Evolutionary conservation across 106 monocot species (phyloP), one percentile per base, ranked within the genome.

Genomic region (Narthecium ossifragum): DNA sequence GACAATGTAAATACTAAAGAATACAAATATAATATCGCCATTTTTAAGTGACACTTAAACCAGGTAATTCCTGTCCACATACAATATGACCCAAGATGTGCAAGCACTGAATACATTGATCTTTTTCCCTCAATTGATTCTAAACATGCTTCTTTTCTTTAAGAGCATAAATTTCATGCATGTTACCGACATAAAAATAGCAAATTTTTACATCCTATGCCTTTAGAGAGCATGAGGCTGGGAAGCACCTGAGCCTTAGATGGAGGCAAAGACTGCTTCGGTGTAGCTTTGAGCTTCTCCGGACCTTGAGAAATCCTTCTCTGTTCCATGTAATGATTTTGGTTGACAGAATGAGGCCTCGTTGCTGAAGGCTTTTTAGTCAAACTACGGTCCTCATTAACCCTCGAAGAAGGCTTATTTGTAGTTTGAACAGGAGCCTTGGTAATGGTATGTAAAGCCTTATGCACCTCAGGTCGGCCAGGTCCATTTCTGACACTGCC

Each of bases 391-490:
- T 52, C 69, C 37, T 53, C 75, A 15, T 22, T 6, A 61, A 36
- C 30, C 29, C 60, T 73, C 7, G 66, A 14, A 68, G 64, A 51
- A 59, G 69, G 53, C 56, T 47, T 88, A 57, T 67, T 78, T 22
- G 65, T 54, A 78, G 38, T 20, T 38, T 73, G 76, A 40, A 38
- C n/a, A 53, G 80, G 34, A 73, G 63, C 52, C 62, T 75, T 84
- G 34, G 61, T n/a, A n/a, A 49, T 21, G 64, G 41, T 23, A 43
- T 10, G 12, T n/a, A 63, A 46, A 32, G 56, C 24, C 62, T 65
- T 79, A 25, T 60, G 53, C 26, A 33, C 39, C 31, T 25, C 18
- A 47, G 64, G 59, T 41, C 52, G 66, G 24, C 63, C 50, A 31
- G 63, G 38, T 31, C 62, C 78, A 73, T 61, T 85, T 53, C 55